A percentile compares a stretch with the other conserved stretches of the same genome.
Evolutionary conservation across 2,329 filamentous ascomycete genomes (phyloP).

Genomic region (Pestalotiopsis sp.): DNA sequence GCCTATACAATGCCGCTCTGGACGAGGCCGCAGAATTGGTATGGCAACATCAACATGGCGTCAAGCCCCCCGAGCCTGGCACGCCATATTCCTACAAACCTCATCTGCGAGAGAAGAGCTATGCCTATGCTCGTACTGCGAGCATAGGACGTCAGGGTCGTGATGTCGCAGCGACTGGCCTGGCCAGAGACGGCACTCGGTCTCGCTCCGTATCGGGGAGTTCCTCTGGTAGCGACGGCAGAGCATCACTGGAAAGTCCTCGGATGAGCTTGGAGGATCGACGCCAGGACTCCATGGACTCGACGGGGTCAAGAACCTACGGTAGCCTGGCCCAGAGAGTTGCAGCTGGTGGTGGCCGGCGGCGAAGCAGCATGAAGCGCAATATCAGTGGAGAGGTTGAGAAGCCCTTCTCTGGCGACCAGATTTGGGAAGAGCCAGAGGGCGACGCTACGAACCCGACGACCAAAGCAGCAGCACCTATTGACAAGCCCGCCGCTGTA

Average conservation of each 20-base stretch:
- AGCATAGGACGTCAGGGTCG: conserved; percentile 55
- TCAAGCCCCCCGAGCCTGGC: conserved; percentile 57
- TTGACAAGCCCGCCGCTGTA: conserved; percentile 18
- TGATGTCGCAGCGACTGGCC: conserved; percentile 48
- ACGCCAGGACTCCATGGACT: conserved; percentile 26
- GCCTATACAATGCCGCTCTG: conserved; percentile 70
- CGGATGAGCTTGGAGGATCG: conserved; percentile 36
- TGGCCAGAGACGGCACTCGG: conserved; percentile 45
- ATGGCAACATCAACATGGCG: conserved; percentile 71
- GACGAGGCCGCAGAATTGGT: conserved; percentile 80
- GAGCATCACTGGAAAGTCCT: conserved; percentile 33
- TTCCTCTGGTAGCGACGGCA: conserved; percentile 51
- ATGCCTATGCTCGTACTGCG: conserved; percentile 67
- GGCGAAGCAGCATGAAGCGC: conserved; percentile 68
- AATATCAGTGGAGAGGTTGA: conserved; percentile 71
- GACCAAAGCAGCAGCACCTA: conserved; percentile 22
- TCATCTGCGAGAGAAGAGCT: conserved; percentile 72
- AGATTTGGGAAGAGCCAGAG: conserved; percentile 89
- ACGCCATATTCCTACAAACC: conserved; percentile 69
- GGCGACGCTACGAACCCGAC: conserved; percentile 31
- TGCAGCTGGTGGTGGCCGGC: conserved; percentile 45
- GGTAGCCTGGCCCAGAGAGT: conserved; percentile 40
- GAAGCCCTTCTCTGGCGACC: conserved; percentile 72
- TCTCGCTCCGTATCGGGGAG: conserved; percentile 57
- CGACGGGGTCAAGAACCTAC: conserved; percentile 41